Conservation (phyloP, 192 early-diverging fungal species). For the Backusella psychrophila region DNA sequence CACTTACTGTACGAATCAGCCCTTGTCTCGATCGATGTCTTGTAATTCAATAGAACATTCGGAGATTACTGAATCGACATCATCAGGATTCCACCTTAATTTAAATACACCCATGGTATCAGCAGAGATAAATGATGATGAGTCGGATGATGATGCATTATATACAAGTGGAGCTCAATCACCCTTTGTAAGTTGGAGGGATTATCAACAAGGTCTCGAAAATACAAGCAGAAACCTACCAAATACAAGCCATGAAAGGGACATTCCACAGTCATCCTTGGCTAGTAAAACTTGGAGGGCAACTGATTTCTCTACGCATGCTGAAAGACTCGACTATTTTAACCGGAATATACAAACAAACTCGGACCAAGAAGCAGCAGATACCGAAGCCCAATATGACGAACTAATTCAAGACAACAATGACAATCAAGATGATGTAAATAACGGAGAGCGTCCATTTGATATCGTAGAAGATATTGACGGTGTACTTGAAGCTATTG, state of each 20-base stretch:
- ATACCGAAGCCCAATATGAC: background rate
- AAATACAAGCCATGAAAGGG: background rate
- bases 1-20: background rate
- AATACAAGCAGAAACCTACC: background rate
- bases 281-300: background rate
- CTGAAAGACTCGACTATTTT: background rate
- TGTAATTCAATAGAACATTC: background rate
- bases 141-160: background rate
- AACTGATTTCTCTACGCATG: background rate
- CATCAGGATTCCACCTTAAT: background rate
- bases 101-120: background rate
- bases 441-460: slow-evolving; percentile 39
- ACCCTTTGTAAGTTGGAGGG: slow-evolving; percentile 12
- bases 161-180: slow-evolving; percentile 4
- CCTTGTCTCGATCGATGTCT: background rate
- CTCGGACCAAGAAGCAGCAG: background rate
- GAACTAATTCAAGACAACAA: background rate
- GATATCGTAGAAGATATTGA: slow-evolving; percentile 62
- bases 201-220: slow-evolving; percentile 9
- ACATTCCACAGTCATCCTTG: background rate
- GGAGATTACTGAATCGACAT: background rate
- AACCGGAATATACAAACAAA: background rate
- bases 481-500: slow-evolving; percentile 80
- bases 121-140: background rate
- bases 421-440: background rate